Conservation (phyloP, 805 yeast genomes). For the Kluyveromyces siamensis region DNA sequence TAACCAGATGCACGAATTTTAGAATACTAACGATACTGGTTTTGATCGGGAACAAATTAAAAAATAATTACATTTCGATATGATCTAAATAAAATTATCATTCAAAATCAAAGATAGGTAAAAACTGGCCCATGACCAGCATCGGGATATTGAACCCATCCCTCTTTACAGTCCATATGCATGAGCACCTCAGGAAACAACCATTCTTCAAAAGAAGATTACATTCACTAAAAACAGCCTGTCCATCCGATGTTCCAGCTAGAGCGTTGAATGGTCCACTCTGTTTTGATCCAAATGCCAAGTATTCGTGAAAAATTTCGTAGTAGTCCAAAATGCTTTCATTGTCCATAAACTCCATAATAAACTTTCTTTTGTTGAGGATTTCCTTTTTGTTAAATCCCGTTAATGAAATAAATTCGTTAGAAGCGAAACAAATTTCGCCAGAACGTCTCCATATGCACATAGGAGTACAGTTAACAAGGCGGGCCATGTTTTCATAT, state of each 20-base stretch:
- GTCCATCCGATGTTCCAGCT: slow-evolving; percentile 7
- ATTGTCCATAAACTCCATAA: slow-evolving; percentile 79
- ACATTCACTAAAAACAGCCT: slow-evolving; percentile 27
- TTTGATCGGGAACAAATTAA: neutral
- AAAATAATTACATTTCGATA: neutral
- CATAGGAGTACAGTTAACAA: slow-evolving; percentile 63
- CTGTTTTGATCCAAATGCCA: slow-evolving; percentile 43
- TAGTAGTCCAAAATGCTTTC: slow-evolving; percentile 65
- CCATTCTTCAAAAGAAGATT: slow-evolving; percentile 31
- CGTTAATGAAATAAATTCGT: slow-evolving; percentile 62
- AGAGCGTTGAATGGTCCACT: slow-evolving; percentile 3
- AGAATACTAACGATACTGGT: neutral
- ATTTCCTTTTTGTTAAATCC: slow-evolving; percentile 53
- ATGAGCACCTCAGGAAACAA: slow-evolving; percentile 50
- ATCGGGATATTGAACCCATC: slow-evolving; percentile 80
- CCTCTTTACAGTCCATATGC: slow-evolving; percentile 79
- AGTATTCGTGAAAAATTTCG: slow-evolving; percentile 49
- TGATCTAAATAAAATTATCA: neutral
- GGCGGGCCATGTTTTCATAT: slow-evolving; percentile 37
- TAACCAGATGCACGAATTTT: slow-evolving; percentile 1
- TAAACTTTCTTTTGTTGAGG: slow-evolving; percentile 52
- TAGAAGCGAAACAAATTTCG: slow-evolving; percentile 70
- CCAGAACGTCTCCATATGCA: slow-evolving; percentile 84
- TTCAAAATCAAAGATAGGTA: slow-evolving; percentile 44
- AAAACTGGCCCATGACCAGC: slow-evolving; percentile 73